Percentiles rank a stretch among this genome's conserved stretches.
Conservation (phyloP, 352 stramenopile species). For the Pythium pyrilobum region DNA sequence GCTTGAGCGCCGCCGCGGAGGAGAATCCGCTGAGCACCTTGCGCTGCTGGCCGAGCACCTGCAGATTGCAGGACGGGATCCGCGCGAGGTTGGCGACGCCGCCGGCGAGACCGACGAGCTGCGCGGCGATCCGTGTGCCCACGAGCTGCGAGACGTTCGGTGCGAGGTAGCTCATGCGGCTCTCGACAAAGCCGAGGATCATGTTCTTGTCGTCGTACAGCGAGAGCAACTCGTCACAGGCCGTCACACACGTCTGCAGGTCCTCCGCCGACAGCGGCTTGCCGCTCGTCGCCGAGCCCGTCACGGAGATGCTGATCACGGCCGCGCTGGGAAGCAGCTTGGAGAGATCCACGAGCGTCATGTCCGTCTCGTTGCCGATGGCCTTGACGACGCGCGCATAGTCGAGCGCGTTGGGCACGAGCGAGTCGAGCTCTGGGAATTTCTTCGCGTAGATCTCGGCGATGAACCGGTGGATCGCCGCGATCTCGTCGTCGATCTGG, state of each 20-base stretch:
- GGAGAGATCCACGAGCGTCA: constrained; percentile 89
- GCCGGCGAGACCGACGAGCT: constrained; percentile 93
- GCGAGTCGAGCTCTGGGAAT: constrained; percentile 94
- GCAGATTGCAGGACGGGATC: constrained; percentile 97
- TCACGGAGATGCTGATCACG: constrained; percentile 94
- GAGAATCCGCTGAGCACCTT: constrained; percentile 89
- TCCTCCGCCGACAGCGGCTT: constrained; percentile 67
- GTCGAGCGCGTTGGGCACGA: constrained; percentile 90
- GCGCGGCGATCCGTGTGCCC: constrained; percentile 92
- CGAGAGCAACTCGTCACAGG: constrained; percentile 85
- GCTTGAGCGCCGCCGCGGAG: constrained; percentile 73
- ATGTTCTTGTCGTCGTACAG: constrained; percentile 81
- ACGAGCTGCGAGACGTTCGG: constrained; percentile 93
- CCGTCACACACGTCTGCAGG: constrained; percentile 66
- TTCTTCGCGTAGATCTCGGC: constrained; percentile 90
- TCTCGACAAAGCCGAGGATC: constrained; percentile 91
- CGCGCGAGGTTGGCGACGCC: constrained; percentile 91
- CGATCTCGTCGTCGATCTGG: constrained; percentile 93
- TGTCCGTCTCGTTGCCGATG: constrained; percentile 93
- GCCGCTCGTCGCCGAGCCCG: constrained; percentile 88
- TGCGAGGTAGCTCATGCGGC: constrained; percentile 89
- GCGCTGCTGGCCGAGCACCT: constrained; percentile 95
- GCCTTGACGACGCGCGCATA: constrained; percentile 91
- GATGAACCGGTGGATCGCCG: constrained; percentile 87
- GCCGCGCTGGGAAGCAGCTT: constrained; percentile 89